Percentiles rank a stretch among this genome's conserved stretches.
Conservation (phyloP, 2,329 filamentous ascomycete species). For the Pseudogymnoascus sp. region DNA sequence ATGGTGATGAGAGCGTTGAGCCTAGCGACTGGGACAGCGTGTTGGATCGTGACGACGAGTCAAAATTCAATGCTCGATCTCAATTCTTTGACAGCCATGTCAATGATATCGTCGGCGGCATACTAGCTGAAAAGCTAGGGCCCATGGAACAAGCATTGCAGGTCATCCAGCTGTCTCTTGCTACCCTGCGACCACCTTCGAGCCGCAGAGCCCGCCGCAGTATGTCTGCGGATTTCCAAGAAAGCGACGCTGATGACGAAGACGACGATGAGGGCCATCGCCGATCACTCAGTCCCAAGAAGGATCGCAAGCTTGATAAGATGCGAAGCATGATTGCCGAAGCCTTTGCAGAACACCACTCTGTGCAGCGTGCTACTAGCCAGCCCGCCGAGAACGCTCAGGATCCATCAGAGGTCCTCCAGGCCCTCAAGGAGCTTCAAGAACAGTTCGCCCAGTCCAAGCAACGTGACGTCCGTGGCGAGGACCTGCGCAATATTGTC, state of each 20-base stretch:
- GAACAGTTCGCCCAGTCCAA: slow-evolving; percentile 41
- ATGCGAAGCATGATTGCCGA: slow-evolving; percentile 68
- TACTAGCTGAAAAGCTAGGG: slow-evolving; percentile 67
- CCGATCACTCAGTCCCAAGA: slow-evolving; percentile 68
- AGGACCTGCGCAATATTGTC: slow-evolving; percentile 53
- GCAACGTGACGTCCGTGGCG: slow-evolving; percentile 37
- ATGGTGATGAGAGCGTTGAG: slow-evolving; percentile 54
- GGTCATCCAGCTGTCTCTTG: slow-evolving; percentile 64
- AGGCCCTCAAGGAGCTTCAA: slow-evolving; percentile 59
- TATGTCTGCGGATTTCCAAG: slow-evolving; percentile 58
- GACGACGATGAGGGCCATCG: slow-evolving; percentile 59
- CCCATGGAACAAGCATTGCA: slow-evolving; percentile 75
- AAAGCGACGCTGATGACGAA: slow-evolving; percentile 92
- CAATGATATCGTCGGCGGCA: slow-evolving; percentile 71
- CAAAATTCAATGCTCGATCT: slow-evolving; percentile 71
- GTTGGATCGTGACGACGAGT: slow-evolving; percentile 73
- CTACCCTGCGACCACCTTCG: slow-evolving; percentile 47
- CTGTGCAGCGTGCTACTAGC: slow-evolving; percentile 23
- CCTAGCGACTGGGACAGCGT: slow-evolving; percentile 89
- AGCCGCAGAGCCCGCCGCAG: slow-evolving; percentile 55
- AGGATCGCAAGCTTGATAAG: slow-evolving; percentile 74
- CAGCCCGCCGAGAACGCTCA: slow-evolving; percentile 21
- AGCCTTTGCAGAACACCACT: slow-evolving; percentile 54
- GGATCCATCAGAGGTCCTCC: slow-evolving; percentile 45
- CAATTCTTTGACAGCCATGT: slow-evolving; percentile 89